These are phyloP conservation scores for Exophiala sp. DNA, from an alignment of 2,329 filamentous ascomycete species.

Conservation along the genomic window DNA sequence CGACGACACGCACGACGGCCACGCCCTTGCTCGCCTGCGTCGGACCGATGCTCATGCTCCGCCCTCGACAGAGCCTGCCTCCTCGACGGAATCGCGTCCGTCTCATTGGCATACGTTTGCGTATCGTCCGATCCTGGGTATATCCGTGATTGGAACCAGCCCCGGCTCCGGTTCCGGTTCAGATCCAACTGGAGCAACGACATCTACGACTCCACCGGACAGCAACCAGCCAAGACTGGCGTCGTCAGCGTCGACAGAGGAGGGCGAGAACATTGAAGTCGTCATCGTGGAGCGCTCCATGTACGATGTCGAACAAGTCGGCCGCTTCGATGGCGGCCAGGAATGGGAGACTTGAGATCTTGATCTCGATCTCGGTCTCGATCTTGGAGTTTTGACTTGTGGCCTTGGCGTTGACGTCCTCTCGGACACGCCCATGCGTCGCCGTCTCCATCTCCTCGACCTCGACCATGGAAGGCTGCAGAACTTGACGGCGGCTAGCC, in stretches of 20 bases:
- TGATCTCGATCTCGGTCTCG: neutral
- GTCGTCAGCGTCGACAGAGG: constrained; percentile 36
- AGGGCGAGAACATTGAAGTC: constrained; percentile 56
- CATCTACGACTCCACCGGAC: neutral
- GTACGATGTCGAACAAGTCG: constrained; percentile 73
- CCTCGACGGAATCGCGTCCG: constrained; percentile 23
- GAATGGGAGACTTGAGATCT: constrained; percentile 33
- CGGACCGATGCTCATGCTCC: constrained; percentile 30
- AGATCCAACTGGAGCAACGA: neutral
- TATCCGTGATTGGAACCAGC: constrained; percentile 48
- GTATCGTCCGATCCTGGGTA: constrained; percentile 86
- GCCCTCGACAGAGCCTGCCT: neutral
- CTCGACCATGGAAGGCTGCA: too few species aligned
- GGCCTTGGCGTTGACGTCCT: neutral
- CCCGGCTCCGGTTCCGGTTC: constrained; percentile 11
- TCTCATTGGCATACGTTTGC: constrained; percentile 77
- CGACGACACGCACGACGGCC: constrained; percentile 37
- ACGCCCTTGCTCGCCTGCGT: constrained; percentile 32
- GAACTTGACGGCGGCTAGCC: too few species aligned
- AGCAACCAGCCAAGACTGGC: neutral
- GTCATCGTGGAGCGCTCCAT: constrained; percentile 80
- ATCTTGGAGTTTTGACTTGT: neutral
- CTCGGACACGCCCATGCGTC: too few species aligned
- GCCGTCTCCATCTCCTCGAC: too few species aligned
- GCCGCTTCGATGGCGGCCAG: constrained; percentile 59